Base-by-base conservation (phyloP, 805 yeast genomes). In the Teunomyces funiuensis region DNA sequence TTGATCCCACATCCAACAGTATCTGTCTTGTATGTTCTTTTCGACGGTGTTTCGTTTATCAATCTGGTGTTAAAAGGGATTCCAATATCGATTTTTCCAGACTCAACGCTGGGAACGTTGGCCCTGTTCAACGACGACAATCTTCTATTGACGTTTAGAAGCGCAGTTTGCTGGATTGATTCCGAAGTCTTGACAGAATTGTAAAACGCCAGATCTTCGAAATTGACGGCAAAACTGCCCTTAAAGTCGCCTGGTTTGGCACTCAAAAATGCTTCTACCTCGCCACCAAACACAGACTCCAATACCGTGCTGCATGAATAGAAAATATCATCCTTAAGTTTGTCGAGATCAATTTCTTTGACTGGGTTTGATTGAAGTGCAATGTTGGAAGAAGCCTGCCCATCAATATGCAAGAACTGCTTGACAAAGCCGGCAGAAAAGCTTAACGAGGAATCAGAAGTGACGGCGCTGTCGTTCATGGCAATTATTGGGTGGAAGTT, bases 1-100 rank as follows among this genome's bases (percentile, higher is more conserved):
- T 89, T 84, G 17, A 88, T 73, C 4, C 97, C 97, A 60, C 90
- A 84, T 0, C 97, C 97, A 47, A 90, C 73, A 2, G 77, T 69
- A 60, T 88, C 96, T 16, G 62, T 54, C 22, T 57, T 63, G 29
- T 74, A 71, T 2, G 71, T 70, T 38, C 65, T 71, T 17, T 61
- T 65, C 31, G 65, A 66, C 11, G 68, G 61, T 3, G 66, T 57
- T 14, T 53, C 56, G 5, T 41, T 44, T n/a, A 33, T 31, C 22
- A 49, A 39, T 27, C 54, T 50, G 4, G 70, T 65, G 17, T 55
- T 53, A 42, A 70, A 61, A 2, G 69, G 61, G 1, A 68, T 58
- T 8, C 66, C 73, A 7, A 69, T 51, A 36, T 66, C 69, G 8
- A 65, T 44, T 38, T 57, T 63, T 9, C 71, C 70, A 9, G 55